A percentile compares a stretch with the other conserved stretches of the same genome.
phyloP scores from a whole-genome alignment of 2,329 filamentous ascomycete species.

The Penicillium decumbens region DNA sequence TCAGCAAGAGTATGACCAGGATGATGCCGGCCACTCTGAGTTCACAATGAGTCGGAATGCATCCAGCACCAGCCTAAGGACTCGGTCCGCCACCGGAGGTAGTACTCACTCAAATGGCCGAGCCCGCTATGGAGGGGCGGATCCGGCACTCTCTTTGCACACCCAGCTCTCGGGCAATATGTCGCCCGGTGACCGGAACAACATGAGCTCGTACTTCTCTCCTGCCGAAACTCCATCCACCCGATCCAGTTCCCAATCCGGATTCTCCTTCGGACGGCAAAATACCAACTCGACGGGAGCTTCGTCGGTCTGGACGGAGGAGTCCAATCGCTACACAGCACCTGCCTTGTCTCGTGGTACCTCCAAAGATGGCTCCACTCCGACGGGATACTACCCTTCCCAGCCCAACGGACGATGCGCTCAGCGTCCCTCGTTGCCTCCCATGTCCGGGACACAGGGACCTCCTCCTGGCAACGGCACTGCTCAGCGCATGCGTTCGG shows the following conservation, averaged over 20 bases:
- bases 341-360: conserved; percentile 76
- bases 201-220: conserved; percentile 87
- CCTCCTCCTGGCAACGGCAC: conserved; percentile 51
- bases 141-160: conserved; percentile 65
- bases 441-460: conserved; percentile 54
- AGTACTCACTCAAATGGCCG: conserved; percentile 47
- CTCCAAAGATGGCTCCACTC: conserved; percentile 68
- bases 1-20: conserved; percentile 54
- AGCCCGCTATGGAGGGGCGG: conserved; percentile 66
- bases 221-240: conserved; percentile 67
- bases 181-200: conserved; percentile 58
- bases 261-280: conserved; percentile 76
- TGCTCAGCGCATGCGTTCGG: conserved; percentile 74
- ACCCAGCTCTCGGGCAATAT: conserved; percentile 49
- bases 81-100: conserved; percentile 68
- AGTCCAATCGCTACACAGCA: conserved; percentile 77
- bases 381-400: conserved; percentile 59
- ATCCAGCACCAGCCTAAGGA: conserved; percentile 69
- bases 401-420: conserved; percentile 54
- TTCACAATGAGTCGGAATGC: conserved; percentile 61
- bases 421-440: conserved; percentile 74
- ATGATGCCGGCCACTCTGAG: conserved; percentile 47
- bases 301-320: conserved; percentile 58
- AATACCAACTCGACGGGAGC: conserved; percentile 57
- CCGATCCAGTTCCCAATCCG: conserved; percentile 50